Evolutionary conservation across 2,329 filamentous ascomycete species (phyloP), one percentile per base, ranked within the genome.

Genomic region (Colletotrichum gloeosporioides): DNA sequence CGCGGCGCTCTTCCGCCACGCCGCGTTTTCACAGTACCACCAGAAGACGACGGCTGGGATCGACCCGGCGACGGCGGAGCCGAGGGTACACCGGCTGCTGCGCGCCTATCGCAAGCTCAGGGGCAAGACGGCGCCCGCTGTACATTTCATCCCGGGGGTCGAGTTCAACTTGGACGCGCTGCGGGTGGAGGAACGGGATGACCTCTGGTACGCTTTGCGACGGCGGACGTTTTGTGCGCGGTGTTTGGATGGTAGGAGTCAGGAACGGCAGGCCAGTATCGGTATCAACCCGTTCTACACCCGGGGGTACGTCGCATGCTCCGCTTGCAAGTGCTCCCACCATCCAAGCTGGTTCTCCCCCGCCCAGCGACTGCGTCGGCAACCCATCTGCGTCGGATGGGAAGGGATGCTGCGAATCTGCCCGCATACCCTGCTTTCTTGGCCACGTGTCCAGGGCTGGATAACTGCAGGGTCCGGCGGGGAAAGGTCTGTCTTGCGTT

Each of bases 341-440:
- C 25, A 3, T 3, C 53, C 53, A 4, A 22, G 25, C 25, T 57
- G 53, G 53, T 57, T 57, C 25, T 57, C 53, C 0, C 12, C n/a
- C 12, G n/a, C 22, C 0, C 0, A 57, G 0, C 53, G n/a, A 27
- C n/a, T 8, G 12, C 53, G 12, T 27, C 22, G 8, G 0, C 0
- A 57, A 1, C 53, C 1, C 0, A 13, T 57, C 53, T 57, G 53
- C 25, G 1, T 57, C 15, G 53, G 22, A 57, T 57, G 53, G 53
- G 53, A 57, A 27, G 53, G 53, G 0, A 57, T 8, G 53, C 6
- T 57, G n/a, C 53, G 53, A 7, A 27, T 57, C 6, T 57, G 53
- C 36, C 36, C 16, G 36, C 36, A 39, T 0, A 9, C 0, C 36
- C 8, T 9, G 36, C 15, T 39, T 18, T 39, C 36, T 0, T 39